Evolutionary conservation across 108 stramenopile genomes (phyloP), one percentile per base, ranked within the genome.

Genomic region (Phaeodactylum tricornutum): DNA sequence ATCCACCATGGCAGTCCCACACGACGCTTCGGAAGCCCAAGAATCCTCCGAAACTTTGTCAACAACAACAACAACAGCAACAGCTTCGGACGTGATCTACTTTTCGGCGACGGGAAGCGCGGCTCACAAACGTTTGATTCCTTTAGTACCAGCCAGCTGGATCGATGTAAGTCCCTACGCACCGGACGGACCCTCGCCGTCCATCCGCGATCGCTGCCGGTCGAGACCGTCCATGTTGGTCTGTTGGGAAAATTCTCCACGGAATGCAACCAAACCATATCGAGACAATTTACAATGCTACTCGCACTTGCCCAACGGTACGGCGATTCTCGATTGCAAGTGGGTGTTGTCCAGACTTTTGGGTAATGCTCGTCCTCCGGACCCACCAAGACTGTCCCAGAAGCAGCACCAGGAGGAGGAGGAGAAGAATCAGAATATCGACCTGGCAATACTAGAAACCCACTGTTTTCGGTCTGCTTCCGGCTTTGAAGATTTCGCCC

Each of bases 161-260:
- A 47, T 47, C 25, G 59, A 77, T 27, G 27, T 27, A 27, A 43
- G 34, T 27, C 43, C 44, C 4, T 43, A 64, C 20, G 35, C 43
- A 4, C 30, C n/a, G 27, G 47, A 15, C 16, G 11, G 35, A n/a
- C 2, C 9, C 36, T 7, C 47, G 2, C 7, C 5, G n/a, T 12
- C 29, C 19, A 22, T 16, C 6, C 20, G 29, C 15, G 11, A 23
- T 16, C 4, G 40, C 17, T 7, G 14, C 1, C 22, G 11, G 7
- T 17, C 20, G 43, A 32, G 26, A 35, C 38, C 12, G 29, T 34
- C 20, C 21, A 28, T 26, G 59, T 62, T 40, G 59, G 68, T 87
- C 52, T 51, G 83, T 20, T 88, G 87, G 87, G 80, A 82, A 51
- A 88, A 88, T 66, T 64, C 75, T n/a, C 79, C 77, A n/a, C 79